A percentile compares a stretch with the other conserved stretches of the same genome.
phyloP scores from a whole-genome alignment of 129 eudicot species.

The Silybum marianum region DNA sequence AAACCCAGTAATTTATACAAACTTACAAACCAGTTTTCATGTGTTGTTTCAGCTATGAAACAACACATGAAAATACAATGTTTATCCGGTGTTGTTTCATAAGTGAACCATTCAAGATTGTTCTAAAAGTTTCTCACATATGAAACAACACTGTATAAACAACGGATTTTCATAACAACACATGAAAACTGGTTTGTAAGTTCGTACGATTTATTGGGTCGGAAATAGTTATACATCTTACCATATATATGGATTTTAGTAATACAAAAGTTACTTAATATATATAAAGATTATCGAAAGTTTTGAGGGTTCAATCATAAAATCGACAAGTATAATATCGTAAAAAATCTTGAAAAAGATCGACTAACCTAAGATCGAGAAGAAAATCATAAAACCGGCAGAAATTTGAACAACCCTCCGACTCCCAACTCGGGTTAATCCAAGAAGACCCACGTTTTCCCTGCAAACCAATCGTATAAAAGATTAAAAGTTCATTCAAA shows the following conservation, averaged over 20 bases:
- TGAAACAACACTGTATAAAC: neutral
- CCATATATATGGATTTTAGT: neutral
- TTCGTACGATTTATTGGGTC: too few relatives aligned
- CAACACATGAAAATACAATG: too few relatives aligned
- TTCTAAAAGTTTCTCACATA: neutral
- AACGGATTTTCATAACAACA: neutral
- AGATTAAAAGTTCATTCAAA: neutral
- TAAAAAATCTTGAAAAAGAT: slow-evolving; percentile 18
- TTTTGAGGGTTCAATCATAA: neutral
- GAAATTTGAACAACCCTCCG: slow-evolving; percentile 91
- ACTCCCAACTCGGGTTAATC: slow-evolving; percentile 90
- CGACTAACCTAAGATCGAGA: slow-evolving; percentile 72
- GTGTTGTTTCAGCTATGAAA: too few relatives aligned
- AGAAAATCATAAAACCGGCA: slow-evolving; percentile 93
- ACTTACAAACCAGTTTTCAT: too few relatives aligned
- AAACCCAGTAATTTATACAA: too few relatives aligned
- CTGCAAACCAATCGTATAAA: slow-evolving; percentile 37
- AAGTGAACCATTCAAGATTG: neutral
- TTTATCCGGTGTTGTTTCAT: too few relatives aligned
- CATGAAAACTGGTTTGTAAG: neutral
- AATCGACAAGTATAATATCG: neutral
- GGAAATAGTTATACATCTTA: too few relatives aligned
- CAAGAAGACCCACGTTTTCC: slow-evolving; percentile 93
- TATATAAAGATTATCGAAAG: neutral
- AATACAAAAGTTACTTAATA: neutral